Percentiles rank a stretch among this genome's conserved stretches.
Evolutionary conservation across 2,329 filamentous ascomycete genomes (phyloP).

Genomic region (Nemania sp.): DNA sequence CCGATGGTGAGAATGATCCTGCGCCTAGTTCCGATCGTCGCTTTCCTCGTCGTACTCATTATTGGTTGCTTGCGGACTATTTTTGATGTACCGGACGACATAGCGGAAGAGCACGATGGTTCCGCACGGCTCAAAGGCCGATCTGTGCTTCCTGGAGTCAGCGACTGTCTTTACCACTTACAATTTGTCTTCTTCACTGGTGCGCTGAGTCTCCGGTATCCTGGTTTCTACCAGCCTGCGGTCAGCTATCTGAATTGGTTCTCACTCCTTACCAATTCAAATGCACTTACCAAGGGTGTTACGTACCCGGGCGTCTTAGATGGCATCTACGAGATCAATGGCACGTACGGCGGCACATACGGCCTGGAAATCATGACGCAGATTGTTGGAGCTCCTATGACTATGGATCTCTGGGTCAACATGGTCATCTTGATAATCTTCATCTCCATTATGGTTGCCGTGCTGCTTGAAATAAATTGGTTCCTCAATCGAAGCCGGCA

Average conservation of each 20-base stretch:
- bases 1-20: not conserved
- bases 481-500: not conserved
- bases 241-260: conserved; percentile 3
- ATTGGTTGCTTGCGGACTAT: not conserved
- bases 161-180: conserved; percentile 4
- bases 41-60: not conserved
- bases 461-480: not conserved
- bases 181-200: conserved; percentile 1
- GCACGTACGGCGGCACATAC: conserved; percentile 2
- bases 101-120: not conserved
- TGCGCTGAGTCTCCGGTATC: not conserved
- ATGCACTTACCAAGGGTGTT: not conserved
- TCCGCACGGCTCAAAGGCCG: not conserved
- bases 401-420: conserved; percentile 2
- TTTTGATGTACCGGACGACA: not conserved
- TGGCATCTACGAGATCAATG: not conserved
- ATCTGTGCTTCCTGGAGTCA: not conserved
- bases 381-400: not conserved
- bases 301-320: not conserved
- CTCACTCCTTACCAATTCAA: not conserved
- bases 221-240: not conserved
- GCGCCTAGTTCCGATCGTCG: not conserved
- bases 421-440: conserved; percentile 2
- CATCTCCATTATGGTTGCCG: not conserved
- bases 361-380: conserved; percentile 3